Conservation (phyloP, 2,329 filamentous ascomycete species). For the Pestalotiopsis sp. region DNA sequence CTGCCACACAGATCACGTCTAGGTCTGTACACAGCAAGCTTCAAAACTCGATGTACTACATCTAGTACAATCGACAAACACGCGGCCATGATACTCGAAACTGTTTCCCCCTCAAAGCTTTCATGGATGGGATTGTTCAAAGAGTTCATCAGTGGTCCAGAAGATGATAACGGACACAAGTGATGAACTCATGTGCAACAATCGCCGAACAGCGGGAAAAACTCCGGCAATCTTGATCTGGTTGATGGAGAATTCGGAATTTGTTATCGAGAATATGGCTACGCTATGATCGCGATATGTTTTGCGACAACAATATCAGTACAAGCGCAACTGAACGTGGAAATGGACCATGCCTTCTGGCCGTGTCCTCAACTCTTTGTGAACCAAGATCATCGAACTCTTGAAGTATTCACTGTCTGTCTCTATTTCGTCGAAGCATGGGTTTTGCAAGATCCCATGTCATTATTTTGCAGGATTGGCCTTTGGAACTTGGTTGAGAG, state of each 20-base stretch:
- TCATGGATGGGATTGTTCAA: too few relatives aligned
- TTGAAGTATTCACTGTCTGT: neutral
- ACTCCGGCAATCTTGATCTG: neutral
- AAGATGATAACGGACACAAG: neutral
- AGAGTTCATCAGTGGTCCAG: too few relatives aligned
- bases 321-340: neutral
- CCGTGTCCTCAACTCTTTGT: neutral
- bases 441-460: neutral
- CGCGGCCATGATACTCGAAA: neutral
- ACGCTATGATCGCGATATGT: neutral
- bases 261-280: neutral
- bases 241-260: neutral
- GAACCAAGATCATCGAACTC: neutral
- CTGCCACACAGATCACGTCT: neutral
- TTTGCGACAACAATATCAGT: neutral
- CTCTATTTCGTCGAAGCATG: neutral
- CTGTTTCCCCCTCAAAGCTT: too few relatives aligned
- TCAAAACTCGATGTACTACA: slow-evolving; percentile 58
- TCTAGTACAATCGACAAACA: slow-evolving; percentile 36
- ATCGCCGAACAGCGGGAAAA: neutral
- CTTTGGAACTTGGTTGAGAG: neutral
- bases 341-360: neutral
- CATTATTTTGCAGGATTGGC: neutral
- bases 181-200: neutral
- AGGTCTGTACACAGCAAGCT: slow-evolving; percentile 43